Conservation (phyloP, 352 stramenopile species). For the Phytophthora pseudosyringae region DNA sequence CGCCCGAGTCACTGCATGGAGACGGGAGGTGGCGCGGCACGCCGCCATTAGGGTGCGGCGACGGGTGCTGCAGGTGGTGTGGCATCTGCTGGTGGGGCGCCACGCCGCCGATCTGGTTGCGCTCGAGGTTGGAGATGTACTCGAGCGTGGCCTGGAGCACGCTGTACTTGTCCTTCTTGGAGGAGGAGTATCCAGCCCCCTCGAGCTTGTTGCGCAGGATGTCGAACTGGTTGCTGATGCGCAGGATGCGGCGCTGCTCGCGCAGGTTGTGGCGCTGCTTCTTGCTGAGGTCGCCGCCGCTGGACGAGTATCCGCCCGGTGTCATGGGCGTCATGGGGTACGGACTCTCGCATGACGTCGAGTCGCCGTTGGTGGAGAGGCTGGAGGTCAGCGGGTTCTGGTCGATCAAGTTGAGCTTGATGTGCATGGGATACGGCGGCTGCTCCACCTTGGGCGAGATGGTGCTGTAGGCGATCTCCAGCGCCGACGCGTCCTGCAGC, state of each 20-base stretch:
- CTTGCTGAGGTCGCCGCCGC: constrained; percentile 69
- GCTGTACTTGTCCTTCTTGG: constrained; percentile 90
- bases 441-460: constrained; percentile 81
- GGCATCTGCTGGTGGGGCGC: constrained; percentile 21
- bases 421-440: constrained; percentile 67
- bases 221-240: constrained; percentile 88
- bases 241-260: constrained; percentile 80
- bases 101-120: constrained; percentile 52
- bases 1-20: constrained; percentile 30
- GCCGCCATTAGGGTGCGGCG: constrained; percentile 22
- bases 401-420: constrained; percentile 87
- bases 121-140: constrained; percentile 81
- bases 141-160: constrained; percentile 85
- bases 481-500: constrained; percentile 39
- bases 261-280: constrained; percentile 88
- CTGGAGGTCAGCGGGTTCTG: constrained; percentile 61
- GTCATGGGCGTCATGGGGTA: constrained; percentile 68
- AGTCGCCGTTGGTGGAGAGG: constrained; percentile 56
- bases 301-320: constrained; percentile 53
- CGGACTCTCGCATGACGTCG: constrained; percentile 75
- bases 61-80: constrained; percentile 38
- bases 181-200: constrained; percentile 67
- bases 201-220: constrained; percentile 83
- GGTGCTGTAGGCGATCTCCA: constrained; percentile 84
- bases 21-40: constrained; percentile 42